Conservation (phyloP, 1,284 basidiomycete species). For the Boletellus deceptivus region DNA sequence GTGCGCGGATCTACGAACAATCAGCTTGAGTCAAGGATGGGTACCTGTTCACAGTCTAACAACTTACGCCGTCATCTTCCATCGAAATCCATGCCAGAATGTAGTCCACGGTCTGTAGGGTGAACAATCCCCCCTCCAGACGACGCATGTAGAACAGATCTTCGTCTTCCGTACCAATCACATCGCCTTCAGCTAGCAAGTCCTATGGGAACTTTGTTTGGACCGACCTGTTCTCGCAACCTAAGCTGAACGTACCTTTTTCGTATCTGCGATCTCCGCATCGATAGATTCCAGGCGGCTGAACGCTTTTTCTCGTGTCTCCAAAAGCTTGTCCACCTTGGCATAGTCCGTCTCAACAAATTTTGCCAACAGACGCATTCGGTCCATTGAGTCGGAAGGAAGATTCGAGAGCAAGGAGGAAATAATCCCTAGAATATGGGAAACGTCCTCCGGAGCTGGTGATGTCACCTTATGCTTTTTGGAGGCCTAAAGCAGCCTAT, state of each 20-base stretch:
- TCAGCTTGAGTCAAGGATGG: constrained; percentile 8
- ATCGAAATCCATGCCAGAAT: constrained; percentile 93
- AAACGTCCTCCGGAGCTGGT: constrained; percentile 77
- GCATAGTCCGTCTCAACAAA: constrained; percentile 92
- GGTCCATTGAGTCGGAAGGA: constrained; percentile 76
- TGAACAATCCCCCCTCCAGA: constrained; percentile 85
- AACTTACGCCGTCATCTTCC: constrained; percentile 94
- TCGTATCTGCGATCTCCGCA: constrained; percentile 62
- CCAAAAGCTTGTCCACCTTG: constrained; percentile 90
- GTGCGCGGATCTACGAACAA: constrained; percentile 61
- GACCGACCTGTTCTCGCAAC: background rate
- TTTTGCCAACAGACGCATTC: constrained; percentile 86
- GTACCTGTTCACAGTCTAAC: background rate
- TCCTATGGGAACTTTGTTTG: constrained; percentile 39
- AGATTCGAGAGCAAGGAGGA: constrained; percentile 89
- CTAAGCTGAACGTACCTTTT: constrained; percentile 46
- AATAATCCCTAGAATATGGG: constrained; percentile 86
- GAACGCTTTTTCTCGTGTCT: constrained; percentile 75
- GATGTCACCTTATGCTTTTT: constrained; percentile 64
- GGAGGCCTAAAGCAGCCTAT: constrained; percentile 34
- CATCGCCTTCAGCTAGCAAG: constrained; percentile 56
- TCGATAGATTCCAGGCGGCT: constrained; percentile 60
- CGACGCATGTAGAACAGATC: constrained; percentile 81
- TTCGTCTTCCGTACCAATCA: constrained; percentile 61
- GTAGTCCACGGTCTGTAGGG: constrained; percentile 89